Percentiles rank a stretch among this genome's conserved stretches.
Conservation (phyloP, 768 basidiomycete species). For the Leccinum imitatum region DNA sequence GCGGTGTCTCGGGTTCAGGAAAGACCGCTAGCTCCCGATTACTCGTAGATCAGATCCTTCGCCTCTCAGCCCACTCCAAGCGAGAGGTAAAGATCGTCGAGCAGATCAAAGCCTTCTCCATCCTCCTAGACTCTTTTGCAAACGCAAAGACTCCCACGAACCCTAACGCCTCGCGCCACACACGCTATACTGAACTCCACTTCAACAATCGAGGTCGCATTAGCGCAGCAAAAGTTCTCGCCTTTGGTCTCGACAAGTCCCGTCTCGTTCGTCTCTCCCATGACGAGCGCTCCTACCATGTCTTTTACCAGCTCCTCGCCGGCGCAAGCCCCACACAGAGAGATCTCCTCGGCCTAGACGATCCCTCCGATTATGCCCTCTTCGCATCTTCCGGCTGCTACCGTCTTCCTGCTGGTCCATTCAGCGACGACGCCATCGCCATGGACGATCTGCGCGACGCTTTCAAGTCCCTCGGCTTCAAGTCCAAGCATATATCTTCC, state of each 20-base stretch:
- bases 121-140: conserved; percentile 63
- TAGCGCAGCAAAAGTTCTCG: conserved; percentile 53
- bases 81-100: conserved; percentile 50
- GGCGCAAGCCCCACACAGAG: conserved; percentile 56
- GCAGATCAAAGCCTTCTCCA: conserved; percentile 53
- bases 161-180: conserved; percentile 63
- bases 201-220: conserved; percentile 58
- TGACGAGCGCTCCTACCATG: conserved; percentile 64
- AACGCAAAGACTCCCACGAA: conserved; percentile 63
- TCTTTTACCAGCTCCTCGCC: conserved; percentile 66
- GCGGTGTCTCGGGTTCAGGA: conserved; percentile 66
- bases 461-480: conserved; percentile 47
- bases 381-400: conserved; percentile 62
- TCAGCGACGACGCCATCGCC: conserved; percentile 57
- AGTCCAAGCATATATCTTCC: conserved; percentile 46
- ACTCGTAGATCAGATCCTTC: conserved; percentile 56
- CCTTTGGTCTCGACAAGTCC: conserved; percentile 65
- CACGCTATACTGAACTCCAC: conserved; percentile 59
- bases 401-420: conserved; percentile 60
- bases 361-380: conserved; percentile 56
- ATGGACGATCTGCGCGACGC: conserved; percentile 60
- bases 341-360: conserved; percentile 53
- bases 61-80: conserved; percentile 59
- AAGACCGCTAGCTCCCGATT: conserved; percentile 53
- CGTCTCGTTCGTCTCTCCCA: conserved; percentile 50